Base-by-base conservation (phyloP, 495 filamentous ascomycete genomes). In the Neurospora sp. region DNA sequence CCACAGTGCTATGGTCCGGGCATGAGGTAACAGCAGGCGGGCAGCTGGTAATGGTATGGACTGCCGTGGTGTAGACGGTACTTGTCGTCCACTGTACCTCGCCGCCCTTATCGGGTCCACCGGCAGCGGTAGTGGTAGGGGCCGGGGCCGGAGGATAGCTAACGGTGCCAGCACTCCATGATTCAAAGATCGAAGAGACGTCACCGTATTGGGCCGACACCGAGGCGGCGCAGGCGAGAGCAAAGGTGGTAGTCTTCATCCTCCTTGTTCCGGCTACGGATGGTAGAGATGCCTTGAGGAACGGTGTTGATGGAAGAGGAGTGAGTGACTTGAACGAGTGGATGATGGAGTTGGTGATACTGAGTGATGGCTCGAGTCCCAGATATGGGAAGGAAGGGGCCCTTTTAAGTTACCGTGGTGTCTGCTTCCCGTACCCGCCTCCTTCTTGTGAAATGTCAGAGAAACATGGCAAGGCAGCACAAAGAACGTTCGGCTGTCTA, bases 11-110 rank as follows among this genome's bases (percentile, higher is more conserved):
- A 69, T 79, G 59, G 59, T 75, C 76, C 59, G 81, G 70, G 79
- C 84, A 78, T 69, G 72, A 62, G 71, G 78, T 69, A 48, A 76
- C 31, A 44, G 69, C 23, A 12, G 79, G 76, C 11, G 71, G 44
- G 76, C 78, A 83, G 71, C 73, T 73, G 35, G 75, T 78, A 76
- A 81, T 78, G 72, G 80, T 81, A 38, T 76, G 72, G 27, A 74
- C 72, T 23, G 42, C 72, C 72, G 72, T 82, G 38, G 75, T 76
- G 48, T 77, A 81, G 76, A 81, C 72, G 69, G 82, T 82, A 73
- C 71, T 82, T 41, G 79, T 78, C 3, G 82, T 81, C 79, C 77
- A 78, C 70, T 77, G 75, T 54, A 40, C 71, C 12, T 38, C 71
- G 31, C 23, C 44, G 14, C 54, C 54, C 3, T 74, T 75, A 74